These are phyloP conservation scores for Phytophthora macrochlamydospora DNA, from an alignment of 352 stramenopile genomes.

Conservation along the genomic window DNA sequence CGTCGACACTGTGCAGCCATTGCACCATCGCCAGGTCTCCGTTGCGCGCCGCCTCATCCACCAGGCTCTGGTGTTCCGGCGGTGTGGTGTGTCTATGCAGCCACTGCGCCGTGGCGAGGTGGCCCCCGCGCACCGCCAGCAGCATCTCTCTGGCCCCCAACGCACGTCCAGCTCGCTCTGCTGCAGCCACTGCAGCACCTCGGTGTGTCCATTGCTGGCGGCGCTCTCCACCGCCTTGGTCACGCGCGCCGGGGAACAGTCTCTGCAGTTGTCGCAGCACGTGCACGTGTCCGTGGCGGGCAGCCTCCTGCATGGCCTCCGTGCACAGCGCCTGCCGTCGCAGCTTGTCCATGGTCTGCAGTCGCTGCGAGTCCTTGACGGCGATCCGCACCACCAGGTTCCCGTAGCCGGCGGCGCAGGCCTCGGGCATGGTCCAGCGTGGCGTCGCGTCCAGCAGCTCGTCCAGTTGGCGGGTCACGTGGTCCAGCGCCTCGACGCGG, in stretches of 20 bases:
- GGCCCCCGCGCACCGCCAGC: constrained; percentile 33
- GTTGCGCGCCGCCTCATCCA: constrained; percentile 40
- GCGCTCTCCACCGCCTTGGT: constrained; percentile 42
- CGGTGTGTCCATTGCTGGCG: constrained; percentile 27
- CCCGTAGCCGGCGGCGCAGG: constrained; percentile 11
- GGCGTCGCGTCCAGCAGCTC: constrained; percentile 31
- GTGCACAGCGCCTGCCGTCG: constrained; percentile 29
- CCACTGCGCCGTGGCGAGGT: constrained; percentile 43
- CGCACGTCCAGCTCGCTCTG: constrained; percentile 20
- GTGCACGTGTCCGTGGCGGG: constrained; percentile 19
- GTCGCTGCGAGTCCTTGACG: not conserved
- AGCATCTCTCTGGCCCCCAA: constrained; percentile 39
- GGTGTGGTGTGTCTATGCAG: constrained; percentile 38
- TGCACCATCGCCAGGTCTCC: constrained; percentile 45
- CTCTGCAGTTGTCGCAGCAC: constrained; percentile 31
- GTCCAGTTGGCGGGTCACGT: constrained; percentile 29
- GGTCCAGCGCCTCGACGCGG: constrained; percentile 32
- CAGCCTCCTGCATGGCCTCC: constrained; percentile 15
- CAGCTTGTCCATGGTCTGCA: constrained; percentile 8
- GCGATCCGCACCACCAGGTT: constrained; percentile 27
- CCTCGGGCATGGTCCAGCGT: constrained; percentile 24
- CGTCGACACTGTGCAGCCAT: constrained; percentile 38
- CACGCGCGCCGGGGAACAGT: constrained; percentile 24
- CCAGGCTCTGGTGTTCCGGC: constrained; percentile 32
- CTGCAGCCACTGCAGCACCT: constrained; percentile 40